Evolutionary conservation across 2,329 filamentous ascomycete genomes (phyloP), one percentile per base, ranked within the genome.

Genomic region (Lachnellula arida): DNA sequence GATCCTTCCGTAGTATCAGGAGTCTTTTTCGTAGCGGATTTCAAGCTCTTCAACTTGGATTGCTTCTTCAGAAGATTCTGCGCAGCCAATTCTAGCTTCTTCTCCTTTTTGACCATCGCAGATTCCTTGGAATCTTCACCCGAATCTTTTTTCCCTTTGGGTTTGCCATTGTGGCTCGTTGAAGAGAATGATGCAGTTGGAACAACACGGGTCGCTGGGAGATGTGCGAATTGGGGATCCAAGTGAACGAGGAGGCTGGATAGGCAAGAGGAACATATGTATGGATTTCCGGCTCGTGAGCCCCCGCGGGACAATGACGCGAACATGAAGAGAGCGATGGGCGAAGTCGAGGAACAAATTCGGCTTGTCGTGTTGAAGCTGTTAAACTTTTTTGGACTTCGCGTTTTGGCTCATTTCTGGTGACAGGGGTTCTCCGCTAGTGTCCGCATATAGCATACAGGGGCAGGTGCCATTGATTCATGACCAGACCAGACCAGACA

Each of bases 181-280:
- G 58, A 55, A 32, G 58, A 56, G 42, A 60, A 60, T 14, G 42
- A 28, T 19, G 28, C 34, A 11, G n/a, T 46, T 28, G n/a, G 49
- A n/a, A 28, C 19, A 25, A 22, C 44, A 43, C 57, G 37, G 55
- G 46, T 49, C 54, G 23, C 49, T 23, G 46, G 32, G 22, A 49
- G 40, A 17, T 22, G 49, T 12, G 44, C 23, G 15, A 46, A 15
- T 55, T 51, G 32, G 42, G 50, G 34, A 19, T 55, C 46, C 37
- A 50, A 39, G 34, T 35, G 46, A 7, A 6, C 11, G 32, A 42
- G 49, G 44, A 47, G 49, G 25, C 7, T 43, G 35, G n/a, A 40
- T 17, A 48, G 46, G 28, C 54, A 56, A 28, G 43, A 48, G 15
- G 43, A 52, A 35, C 54, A 52, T 19, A 52, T 40, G 19, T 52